A percentile compares a stretch with the other conserved stretches of the same genome.
These are phyloP conservation scores for Metschnikowia peoriensis DNA, from an alignment of 805 yeast species.

Conservation along the genomic window DNA sequence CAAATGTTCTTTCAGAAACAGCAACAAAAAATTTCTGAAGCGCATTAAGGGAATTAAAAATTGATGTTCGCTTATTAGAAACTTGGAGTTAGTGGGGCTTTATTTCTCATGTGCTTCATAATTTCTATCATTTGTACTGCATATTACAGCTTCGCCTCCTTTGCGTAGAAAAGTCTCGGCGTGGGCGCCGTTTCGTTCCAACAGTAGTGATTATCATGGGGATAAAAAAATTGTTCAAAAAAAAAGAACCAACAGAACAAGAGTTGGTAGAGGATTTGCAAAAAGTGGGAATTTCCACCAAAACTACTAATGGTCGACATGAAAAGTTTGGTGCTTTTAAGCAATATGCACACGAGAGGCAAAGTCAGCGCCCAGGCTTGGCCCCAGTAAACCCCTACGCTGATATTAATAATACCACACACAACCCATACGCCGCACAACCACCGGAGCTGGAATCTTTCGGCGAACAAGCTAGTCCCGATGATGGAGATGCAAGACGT, in stretches of 20 bases:
- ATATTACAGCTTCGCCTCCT: not conserved
- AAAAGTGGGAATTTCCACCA: constrained; percentile 42
- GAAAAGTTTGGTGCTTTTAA: constrained; percentile 53
- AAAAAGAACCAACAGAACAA: constrained; percentile 50
- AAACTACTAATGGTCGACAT: constrained; percentile 30
- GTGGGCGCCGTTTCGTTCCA: not conserved
- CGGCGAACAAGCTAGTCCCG: not conserved
- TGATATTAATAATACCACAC: constrained; percentile 19
- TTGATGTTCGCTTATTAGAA: too few species aligned
- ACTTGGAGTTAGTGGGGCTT: not conserved
- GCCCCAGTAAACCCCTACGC: constrained; percentile 45
- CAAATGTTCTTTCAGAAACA: too few species aligned
- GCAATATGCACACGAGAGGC: constrained; percentile 47
- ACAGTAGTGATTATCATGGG: constrained; percentile 35
- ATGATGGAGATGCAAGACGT: not conserved
- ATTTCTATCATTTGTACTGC: not conserved
- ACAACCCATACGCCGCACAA: constrained; percentile 16
- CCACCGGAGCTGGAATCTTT: not conserved
- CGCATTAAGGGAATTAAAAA: too few species aligned
- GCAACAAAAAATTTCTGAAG: too few species aligned
- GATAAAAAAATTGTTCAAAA: constrained; percentile 43
- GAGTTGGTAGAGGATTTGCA: constrained; percentile 43
- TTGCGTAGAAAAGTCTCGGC: not conserved
- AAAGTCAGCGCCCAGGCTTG: constrained; percentile 31
- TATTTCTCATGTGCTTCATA: not conserved